These are phyloP conservation scores for Solanum hybrid DNA, from an alignment of 305 asterid genomes.

Conservation along the genomic window DNA sequence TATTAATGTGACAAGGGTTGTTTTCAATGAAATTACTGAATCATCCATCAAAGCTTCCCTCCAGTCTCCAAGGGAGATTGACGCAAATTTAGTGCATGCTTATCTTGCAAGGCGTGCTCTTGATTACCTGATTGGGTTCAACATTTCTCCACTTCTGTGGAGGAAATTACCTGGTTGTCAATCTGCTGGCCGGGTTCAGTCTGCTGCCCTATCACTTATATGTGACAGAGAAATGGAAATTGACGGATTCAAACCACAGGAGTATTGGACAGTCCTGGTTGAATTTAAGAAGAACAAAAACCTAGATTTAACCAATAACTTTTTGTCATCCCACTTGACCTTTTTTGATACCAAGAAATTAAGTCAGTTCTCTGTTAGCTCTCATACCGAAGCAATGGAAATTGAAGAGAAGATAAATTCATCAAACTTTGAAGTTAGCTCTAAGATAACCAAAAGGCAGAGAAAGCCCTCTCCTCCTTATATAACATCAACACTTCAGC, in stretches of 20 bases:
- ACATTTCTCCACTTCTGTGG: constrained; percentile 88
- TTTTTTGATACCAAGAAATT: constrained; percentile 44
- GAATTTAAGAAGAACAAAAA: constrained; percentile 28
- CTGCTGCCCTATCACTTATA: constrained; percentile 82
- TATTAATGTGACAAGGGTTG: constrained; percentile 71
- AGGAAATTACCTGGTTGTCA: constrained; percentile 92
- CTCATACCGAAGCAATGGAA: constrained; percentile 44
- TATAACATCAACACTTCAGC: constrained; percentile 88
- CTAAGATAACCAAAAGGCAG: constrained; percentile 46
- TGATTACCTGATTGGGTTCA: constrained; percentile 93
- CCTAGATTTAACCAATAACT: constrained; percentile 18
- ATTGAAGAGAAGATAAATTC: constrained; percentile 41
- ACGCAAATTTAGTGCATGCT: constrained; percentile 70
- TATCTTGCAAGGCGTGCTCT: constrained; percentile 96
- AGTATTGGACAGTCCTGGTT: constrained; percentile 70
- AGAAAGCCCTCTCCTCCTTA: constrained; percentile 71
- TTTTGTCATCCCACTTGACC: constrained; percentile 48
- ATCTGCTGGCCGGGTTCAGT: constrained; percentile 97
- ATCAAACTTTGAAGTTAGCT: constrained; percentile 46
- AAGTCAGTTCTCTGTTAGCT: constrained; percentile 50
- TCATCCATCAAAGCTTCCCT: constrained; percentile 78
- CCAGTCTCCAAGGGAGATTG: constrained; percentile 66
- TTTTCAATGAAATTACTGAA: constrained; percentile 80
- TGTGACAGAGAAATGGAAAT: constrained; percentile 88
- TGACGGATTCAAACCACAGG: constrained; percentile 58